A percentile compares a stretch with the other conserved stretches of the same genome.
phyloP scores from a whole-genome alignment of 2,329 filamentous ascomycete species.

The Epichloe coenophiala region DNA sequence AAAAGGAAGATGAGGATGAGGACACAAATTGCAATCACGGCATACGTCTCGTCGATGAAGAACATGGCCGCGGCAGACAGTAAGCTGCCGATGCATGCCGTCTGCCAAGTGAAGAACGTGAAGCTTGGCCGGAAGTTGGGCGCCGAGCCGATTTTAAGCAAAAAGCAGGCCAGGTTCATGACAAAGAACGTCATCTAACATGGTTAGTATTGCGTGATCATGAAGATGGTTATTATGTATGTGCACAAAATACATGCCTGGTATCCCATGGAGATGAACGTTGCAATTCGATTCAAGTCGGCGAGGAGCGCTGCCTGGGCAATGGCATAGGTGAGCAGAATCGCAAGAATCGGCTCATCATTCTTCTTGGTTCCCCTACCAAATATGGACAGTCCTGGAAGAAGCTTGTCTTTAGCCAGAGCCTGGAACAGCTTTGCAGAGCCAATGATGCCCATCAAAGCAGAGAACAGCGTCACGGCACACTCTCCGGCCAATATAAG shows the following conservation, averaged over 20 bases:
- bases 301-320: slow-evolving; percentile 71
- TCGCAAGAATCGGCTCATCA: slow-evolving; percentile 66
- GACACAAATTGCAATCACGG: slow-evolving; percentile 58
- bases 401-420: slow-evolving; percentile 61
- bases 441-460: slow-evolving; percentile 76
- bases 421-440: slow-evolving; percentile 77
- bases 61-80: slow-evolving; percentile 75
- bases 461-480: slow-evolving; percentile 71
- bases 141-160: slow-evolving; percentile 74
- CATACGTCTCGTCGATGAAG: slow-evolving; percentile 74
- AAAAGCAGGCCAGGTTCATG: slow-evolving; percentile 76
- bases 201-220: background rate
- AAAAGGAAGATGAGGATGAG: slow-evolving; percentile 67
- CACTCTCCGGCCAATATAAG: slow-evolving; percentile 71
- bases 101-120: slow-evolving; percentile 80
- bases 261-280: slow-evolving; percentile 82
- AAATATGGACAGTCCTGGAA: slow-evolving; percentile 64
- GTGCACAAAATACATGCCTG: slow-evolving; percentile 32
- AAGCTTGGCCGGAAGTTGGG: slow-evolving; percentile 84
- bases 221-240: too few relatives aligned
- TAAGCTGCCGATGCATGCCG: slow-evolving; percentile 61
- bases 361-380: slow-evolving; percentile 56
- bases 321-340: slow-evolving; percentile 61
- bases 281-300: slow-evolving; percentile 78
- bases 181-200: slow-evolving; percentile 72